Base-by-base conservation (phyloP, 768 basidiomycete species). In the Suillus ampliporus region DNA sequence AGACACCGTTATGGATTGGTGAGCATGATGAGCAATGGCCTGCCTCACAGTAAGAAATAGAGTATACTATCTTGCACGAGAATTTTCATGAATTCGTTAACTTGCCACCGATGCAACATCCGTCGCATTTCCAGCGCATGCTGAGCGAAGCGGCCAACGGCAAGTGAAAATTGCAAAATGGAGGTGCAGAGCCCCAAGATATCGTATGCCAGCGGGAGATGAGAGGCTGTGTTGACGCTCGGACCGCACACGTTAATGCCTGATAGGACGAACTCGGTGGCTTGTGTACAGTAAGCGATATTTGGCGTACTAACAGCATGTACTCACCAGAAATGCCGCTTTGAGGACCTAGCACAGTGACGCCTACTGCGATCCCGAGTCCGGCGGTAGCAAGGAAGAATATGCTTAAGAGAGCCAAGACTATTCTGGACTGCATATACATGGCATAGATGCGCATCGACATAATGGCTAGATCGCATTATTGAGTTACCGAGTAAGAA, bases 401-500 rank as follows among this genome's bases (percentile, higher is more conserved):
- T 19, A 14, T 37, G 13, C 61, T 19, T 37, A 70, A 50, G 54
- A 68, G 43, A 17, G 4, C 28, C 6, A 70, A 15, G 21, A 70
- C 26, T 26, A 4, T 37, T 21, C 43, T 64, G 4, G 69, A 69
- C 19, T 61, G 53, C 3, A 69, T 51, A 34, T 69, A 69, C 68
- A 70, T 70, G 51, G 69, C 61, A 43, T 70, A 71, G 44, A 68
- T 52, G 26, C 69, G 64, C 58, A 71, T 57, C 41, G 61, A 34
- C 50, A 69, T 69, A 57, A 69, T 63, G 28, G 37, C 68, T 69
- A n/a, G 10, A 28, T 17, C 17, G 11, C 11, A 35, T 34, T 13
- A 15, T 61, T 19, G 61, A 58, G 35, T 48, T 2, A 11, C 1
- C 13, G 28, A n/a, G 23, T 15, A 13, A 59, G 13, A 21, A 0